Conservation (phyloP, 805 yeast genomes). For the Kluyveromyces dobzhanskii region DNA sequence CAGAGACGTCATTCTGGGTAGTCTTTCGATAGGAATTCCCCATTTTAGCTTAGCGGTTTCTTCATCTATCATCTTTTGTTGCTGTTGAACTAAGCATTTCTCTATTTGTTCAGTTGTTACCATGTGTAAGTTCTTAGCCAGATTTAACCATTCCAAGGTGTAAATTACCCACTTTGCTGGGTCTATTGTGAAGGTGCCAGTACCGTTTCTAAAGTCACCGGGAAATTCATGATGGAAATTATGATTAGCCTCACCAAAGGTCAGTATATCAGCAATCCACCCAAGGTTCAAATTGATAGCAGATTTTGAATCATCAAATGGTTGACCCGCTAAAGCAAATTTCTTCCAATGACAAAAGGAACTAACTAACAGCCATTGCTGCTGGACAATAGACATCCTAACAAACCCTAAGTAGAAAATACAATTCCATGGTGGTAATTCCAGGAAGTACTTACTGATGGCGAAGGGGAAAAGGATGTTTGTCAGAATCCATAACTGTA, state of each 20-base stretch:
- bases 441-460: slow-evolving; percentile 60
- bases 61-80: slow-evolving; percentile 70
- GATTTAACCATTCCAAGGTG: slow-evolving; percentile 34
- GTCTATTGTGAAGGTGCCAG: slow-evolving; percentile 67
- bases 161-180: slow-evolving; percentile 76
- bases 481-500: slow-evolving; percentile 40
- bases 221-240: slow-evolving; percentile 96
- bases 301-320: slow-evolving; percentile 67
- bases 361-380: slow-evolving; percentile 67
- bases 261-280: slow-evolving; percentile 47
- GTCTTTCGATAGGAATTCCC: slow-evolving; percentile 88
- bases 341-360: slow-evolving; percentile 65
- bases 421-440: slow-evolving; percentile 69
- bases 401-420: slow-evolving; percentile 60
- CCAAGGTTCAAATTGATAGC: slow-evolving; percentile 50
- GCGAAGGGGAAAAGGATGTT: slow-evolving; percentile 57
- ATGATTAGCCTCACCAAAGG: slow-evolving; percentile 87
- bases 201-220: slow-evolving; percentile 74
- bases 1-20: slow-evolving; percentile 58
- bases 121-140: slow-evolving; percentile 49
- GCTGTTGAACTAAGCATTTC: slow-evolving; percentile 69
- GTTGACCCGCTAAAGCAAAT: slow-evolving; percentile 49
- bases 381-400: slow-evolving; percentile 67
- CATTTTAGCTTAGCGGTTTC: slow-evolving; percentile 75
- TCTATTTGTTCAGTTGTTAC: slow-evolving; percentile 46